Percentiles rank a stretch among this genome's conserved stretches.
These are phyloP conservation scores for Aureobasidium sp. DNA, from an alignment of 2,329 filamentous ascomycete genomes.

Conservation along the genomic window DNA sequence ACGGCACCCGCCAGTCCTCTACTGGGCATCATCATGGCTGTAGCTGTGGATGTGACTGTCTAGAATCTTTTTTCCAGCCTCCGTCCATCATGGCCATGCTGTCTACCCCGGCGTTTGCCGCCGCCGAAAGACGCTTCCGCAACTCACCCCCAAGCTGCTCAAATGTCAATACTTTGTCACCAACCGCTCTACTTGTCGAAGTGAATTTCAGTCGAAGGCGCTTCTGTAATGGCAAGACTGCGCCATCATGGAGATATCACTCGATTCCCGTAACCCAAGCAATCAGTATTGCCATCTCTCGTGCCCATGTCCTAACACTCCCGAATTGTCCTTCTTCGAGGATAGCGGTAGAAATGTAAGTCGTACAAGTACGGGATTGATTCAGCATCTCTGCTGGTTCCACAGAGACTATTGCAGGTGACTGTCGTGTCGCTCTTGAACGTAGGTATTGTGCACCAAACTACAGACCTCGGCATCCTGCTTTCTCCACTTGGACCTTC, in stretches of 20 bases:
- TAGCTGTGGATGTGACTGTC: neutral
- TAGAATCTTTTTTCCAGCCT: neutral
- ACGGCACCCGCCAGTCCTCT: conserved; percentile 13
- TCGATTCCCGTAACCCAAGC: no score
- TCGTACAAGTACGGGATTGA: no score
- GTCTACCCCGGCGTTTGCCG: conserved; percentile 3
- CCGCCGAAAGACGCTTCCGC: neutral
- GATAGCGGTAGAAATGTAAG: no score
- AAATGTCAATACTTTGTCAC: no score
- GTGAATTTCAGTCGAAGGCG: neutral
- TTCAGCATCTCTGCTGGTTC: no score
- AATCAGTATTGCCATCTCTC: no score
- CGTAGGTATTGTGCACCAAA: neutral
- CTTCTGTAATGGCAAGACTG: neutral
- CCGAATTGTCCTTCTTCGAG: no score
- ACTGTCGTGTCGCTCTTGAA: no score
- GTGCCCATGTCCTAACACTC: no score
- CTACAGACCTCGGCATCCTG: conserved; percentile 11
- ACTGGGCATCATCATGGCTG: conserved; percentile 17
- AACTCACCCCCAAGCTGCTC: conserved; percentile 2
- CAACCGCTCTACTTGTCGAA: neutral
- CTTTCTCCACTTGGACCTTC: conserved; percentile 10
- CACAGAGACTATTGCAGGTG: no score
- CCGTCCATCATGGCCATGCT: neutral
- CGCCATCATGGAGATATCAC: neutral